phyloP scores from a whole-genome alignment of 805 yeast species.

The Saturnispora diversa region DNA sequence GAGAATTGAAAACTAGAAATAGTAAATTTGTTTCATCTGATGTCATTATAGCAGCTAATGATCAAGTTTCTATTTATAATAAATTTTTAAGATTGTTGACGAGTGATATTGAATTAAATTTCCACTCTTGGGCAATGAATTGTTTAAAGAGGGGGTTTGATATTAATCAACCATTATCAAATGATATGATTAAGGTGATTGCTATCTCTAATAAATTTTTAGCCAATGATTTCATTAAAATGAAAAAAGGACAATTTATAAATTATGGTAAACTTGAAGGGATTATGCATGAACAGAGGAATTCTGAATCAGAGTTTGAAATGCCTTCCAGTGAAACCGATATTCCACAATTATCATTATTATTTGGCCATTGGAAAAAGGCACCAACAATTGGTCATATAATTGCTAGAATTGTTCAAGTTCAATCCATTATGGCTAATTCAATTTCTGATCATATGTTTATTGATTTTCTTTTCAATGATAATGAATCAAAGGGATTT shows the following conservation, averaged over 20 bases:
- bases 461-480: slow-evolving; percentile 18
- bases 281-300: no score
- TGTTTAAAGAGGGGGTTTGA: slow-evolving; percentile 40
- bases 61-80: slow-evolving; percentile 58
- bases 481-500: slow-evolving; percentile 9
- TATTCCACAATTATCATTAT: neutral
- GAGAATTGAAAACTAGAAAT: slow-evolving; percentile 59
- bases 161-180: slow-evolving; percentile 41
- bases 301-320: no score
- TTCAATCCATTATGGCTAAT: slow-evolving; percentile 31
- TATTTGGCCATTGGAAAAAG: slow-evolving; percentile 36
- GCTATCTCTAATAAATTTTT: slow-evolving; percentile 33
- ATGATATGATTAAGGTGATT: slow-evolving; percentile 33
- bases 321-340: slow-evolving; percentile 2
- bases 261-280: slow-evolving; percentile 32
- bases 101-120: slow-evolving; percentile 27
- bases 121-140: slow-evolving; percentile 38
- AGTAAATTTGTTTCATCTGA: slow-evolving; percentile 34
- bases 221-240: slow-evolving; percentile 34
- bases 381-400: slow-evolving; percentile 52
- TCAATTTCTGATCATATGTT: slow-evolving; percentile 36
- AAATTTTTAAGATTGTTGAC: slow-evolving; percentile 37
- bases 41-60: slow-evolving; percentile 30
- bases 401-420: slow-evolving; percentile 46
- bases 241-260: slow-evolving; percentile 39